Evolutionary conservation across 495 filamentous ascomycete species (phyloP).

Genomic region (Annulohypoxylon bovei): DNA sequence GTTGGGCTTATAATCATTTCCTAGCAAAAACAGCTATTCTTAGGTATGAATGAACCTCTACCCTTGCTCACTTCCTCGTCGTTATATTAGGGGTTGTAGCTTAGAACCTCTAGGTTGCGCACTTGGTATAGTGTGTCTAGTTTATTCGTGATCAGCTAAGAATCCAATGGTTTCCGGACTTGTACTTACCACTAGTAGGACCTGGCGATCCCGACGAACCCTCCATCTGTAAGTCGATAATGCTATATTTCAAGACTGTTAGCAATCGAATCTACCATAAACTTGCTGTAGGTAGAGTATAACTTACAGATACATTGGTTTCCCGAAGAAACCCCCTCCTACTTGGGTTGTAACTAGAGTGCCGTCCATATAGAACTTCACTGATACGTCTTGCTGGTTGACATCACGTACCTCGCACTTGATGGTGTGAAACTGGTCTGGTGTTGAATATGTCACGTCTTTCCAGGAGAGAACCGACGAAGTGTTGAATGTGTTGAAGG

Average conservation of each 20-base stretch:
- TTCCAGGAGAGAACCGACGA: constrained; percentile 57
- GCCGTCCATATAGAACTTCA: constrained; percentile 66
- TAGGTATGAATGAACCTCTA: not conserved
- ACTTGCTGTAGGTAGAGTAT: not conserved
- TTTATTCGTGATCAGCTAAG: constrained; percentile 5
- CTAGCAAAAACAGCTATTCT: not conserved
- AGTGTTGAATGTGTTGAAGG: constrained; percentile 70
- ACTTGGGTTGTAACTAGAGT: constrained; percentile 60
- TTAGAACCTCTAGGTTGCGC: constrained; percentile 52
- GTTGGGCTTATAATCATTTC: not conserved
- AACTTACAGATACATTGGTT: constrained; percentile 59
- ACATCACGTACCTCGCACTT: constrained; percentile 61
- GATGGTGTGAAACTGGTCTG: constrained; percentile 61
- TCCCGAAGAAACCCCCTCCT: constrained; percentile 60
- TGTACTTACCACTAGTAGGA: constrained; percentile 51
- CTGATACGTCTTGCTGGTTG: constrained; percentile 62
- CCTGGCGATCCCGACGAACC: constrained; percentile 60
- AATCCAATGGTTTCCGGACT: not conserved
- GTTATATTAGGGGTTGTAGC: constrained; percentile 48
- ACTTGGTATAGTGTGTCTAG: constrained; percentile 56
- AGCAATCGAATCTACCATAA: constrained; percentile 1
- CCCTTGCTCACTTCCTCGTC: not conserved
- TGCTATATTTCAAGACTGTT: constrained; percentile 40
- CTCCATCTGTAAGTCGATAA: constrained; percentile 62
- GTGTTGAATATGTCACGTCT: constrained; percentile 60